Conservation (phyloP, 805 yeast genomes). For the Teunomyces pallodes region DNA sequence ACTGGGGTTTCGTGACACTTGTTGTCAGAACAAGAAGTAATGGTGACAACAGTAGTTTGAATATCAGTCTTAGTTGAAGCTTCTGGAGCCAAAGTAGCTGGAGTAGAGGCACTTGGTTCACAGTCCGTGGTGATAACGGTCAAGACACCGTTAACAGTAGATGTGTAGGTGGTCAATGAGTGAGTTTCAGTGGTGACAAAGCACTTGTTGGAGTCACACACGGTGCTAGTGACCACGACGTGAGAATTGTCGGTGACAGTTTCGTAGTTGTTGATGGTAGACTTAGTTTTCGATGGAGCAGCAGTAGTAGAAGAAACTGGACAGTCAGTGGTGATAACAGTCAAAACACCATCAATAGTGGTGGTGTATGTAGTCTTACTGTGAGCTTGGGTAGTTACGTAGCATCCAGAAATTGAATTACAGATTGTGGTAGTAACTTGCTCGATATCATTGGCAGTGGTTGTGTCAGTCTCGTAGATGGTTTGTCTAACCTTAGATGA, state of each 20-base stretch:
- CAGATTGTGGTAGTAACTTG: conserved; percentile 32
- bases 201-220: conserved; percentile 28
- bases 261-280: conserved; percentile 5
- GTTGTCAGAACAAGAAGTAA: conserved; percentile 37
- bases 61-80: conserved; percentile 3
- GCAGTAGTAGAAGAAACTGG: conserved; percentile 17
- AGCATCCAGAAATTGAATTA: conserved; percentile 25
- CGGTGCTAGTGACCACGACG: conserved; percentile 26
- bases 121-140: conserved; percentile 23
- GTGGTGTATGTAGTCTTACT: conserved; percentile 34
- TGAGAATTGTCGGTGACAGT: conserved; percentile 13
- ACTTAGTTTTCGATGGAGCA: background rate
- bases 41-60: conserved; percentile 27
- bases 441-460: conserved; percentile 15
- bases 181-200: conserved; percentile 27
- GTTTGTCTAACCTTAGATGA: conserved; percentile 11
- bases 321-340: conserved; percentile 33
- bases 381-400: conserved; percentile 32
- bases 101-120: background rate
- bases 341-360: conserved; percentile 37
- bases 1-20: conserved; percentile 26
- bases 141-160: conserved; percentile 37
- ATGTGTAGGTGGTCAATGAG: conserved; percentile 31
- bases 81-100: background rate
- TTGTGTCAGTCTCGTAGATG: conserved; percentile 23